Percentiles rank a stretch among this genome's conserved stretches.
Conservation (phyloP, 768 basidiomycete species). For the Leccinum variicolor region DNA sequence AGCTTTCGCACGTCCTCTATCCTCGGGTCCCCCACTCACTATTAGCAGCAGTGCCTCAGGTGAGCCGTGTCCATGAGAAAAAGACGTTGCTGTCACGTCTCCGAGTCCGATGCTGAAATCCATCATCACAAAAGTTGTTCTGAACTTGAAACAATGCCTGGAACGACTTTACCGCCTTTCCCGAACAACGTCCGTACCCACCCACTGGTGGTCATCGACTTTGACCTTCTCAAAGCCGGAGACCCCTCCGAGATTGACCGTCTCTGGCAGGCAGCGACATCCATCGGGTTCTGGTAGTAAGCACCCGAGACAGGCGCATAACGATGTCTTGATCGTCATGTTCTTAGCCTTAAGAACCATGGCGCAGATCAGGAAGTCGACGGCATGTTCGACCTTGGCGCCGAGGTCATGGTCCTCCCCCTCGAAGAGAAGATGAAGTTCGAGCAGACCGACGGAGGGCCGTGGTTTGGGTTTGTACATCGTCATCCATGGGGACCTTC, state of each 20-base stretch:
- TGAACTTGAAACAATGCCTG: not conserved
- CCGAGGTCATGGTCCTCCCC: not conserved
- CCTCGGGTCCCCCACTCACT: too few species aligned
- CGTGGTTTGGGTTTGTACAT: not conserved
- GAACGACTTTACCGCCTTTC: not conserved
- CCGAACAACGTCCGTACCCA: not conserved
- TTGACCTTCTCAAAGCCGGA: not conserved
- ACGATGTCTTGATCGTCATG: too few species aligned
- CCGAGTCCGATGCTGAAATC: not conserved
- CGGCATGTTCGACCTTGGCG: not conserved
- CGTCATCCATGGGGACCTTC: not conserved
- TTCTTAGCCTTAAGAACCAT: not conserved
- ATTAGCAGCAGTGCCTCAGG: too few species aligned
- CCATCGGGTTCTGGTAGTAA: not conserved
- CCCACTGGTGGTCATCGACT: not conserved
- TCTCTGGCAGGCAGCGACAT: not conserved
- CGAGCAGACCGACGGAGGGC: not conserved
- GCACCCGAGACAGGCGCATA: too few species aligned
- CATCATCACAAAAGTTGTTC: not conserved
- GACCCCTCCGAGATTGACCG: not conserved
- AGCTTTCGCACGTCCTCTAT: too few species aligned
- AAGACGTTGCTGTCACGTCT: not conserved
- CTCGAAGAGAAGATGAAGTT: not conserved
- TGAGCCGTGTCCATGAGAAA: not conserved
- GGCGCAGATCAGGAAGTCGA: not conserved